Conservation (phyloP, 2,329 filamentous ascomycete species). For the Trichoderma harzianum region DNA sequence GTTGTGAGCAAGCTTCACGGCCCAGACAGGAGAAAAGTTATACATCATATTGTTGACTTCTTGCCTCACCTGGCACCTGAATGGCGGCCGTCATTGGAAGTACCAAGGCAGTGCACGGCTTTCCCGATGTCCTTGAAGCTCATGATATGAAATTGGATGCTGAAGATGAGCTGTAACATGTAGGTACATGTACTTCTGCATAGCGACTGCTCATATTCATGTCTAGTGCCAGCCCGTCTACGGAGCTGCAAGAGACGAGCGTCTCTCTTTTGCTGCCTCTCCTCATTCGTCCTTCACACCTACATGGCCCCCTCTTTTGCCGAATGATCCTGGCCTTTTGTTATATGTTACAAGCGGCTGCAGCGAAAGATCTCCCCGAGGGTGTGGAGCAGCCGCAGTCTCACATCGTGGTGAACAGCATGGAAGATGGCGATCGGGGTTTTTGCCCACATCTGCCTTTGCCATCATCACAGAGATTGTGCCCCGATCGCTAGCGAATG, state of each 20-base stretch:
- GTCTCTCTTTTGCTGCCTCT: neutral
- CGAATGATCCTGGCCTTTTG: neutral
- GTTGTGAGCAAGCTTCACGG: neutral
- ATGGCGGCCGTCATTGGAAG: neutral
- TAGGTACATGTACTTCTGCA: neutral
- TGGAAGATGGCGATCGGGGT: neutral
- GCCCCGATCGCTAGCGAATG: neutral
- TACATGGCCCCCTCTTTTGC: neutral
- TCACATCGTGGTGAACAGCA: constrained; percentile 3
- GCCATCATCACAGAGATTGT: neutral
- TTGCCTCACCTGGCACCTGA: neutral
- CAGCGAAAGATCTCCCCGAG: constrained; percentile 16
- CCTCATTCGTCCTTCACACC: neutral
- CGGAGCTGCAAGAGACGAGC: neutral
- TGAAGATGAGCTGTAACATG: neutral
- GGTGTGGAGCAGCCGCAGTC: constrained; percentile 10
- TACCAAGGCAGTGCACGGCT: neutral
- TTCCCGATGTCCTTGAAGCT: neutral
- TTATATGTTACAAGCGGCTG: constrained; percentile 1
- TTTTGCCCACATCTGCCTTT: neutral
- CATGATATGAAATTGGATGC: neutral
- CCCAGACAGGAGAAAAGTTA: neutral
- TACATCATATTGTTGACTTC: neutral
- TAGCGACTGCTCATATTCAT: neutral
- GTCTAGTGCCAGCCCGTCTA: neutral